Evolutionary conservation across 768 basidiomycete genomes (phyloP), one percentile per base, ranked within the genome.

Genomic region (Hebeloma cylindrosporum): DNA sequence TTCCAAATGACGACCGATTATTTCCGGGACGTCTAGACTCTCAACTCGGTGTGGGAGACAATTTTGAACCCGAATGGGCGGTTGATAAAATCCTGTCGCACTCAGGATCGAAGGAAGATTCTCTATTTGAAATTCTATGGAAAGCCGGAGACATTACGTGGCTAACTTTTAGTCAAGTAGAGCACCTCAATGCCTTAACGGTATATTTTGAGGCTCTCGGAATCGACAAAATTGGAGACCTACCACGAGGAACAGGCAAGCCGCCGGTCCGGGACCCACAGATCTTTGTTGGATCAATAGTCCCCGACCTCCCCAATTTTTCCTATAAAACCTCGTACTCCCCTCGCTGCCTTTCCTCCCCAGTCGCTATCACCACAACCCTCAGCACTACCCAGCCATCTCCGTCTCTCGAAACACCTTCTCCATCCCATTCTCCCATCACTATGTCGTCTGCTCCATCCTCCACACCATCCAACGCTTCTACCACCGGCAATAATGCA

Each of bases 11-110:
- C 40, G 50, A 63, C 23, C 1, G 41, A 0, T 38, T 62, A 0
- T 77, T 75, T 51, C 72, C 73, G 1, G 57, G 58, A 0, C 58
- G 67, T 0, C 36, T 53, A 13, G 48, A 57, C n/a, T 14, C 42
- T 0, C 58, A 62, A 30, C 51, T 66, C 5, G 35, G 22, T 4
- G 50, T 52, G 7, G 27, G 37, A 7, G 55, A 55, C 14, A 42
- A 50, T 6, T 28, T 20, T 1, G 52, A 57, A 3, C 34, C 43
- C 1, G 58, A 67, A 51, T 68, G 64, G 64, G 46, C 57, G 0
- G 54, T 64, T 0, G 59, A 65, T 1, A 33, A 31, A 10, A 61
- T 67, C 9, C 7, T 50, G 1, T 48, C 50, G 5, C 66, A 67
- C 34, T 32, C 32, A 8, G 60, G 60, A 2, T 20, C 45, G 5